phyloP scores from a whole-genome alignment of 352 stramenopile genomes.

The Phytophthora cactorum region DNA sequence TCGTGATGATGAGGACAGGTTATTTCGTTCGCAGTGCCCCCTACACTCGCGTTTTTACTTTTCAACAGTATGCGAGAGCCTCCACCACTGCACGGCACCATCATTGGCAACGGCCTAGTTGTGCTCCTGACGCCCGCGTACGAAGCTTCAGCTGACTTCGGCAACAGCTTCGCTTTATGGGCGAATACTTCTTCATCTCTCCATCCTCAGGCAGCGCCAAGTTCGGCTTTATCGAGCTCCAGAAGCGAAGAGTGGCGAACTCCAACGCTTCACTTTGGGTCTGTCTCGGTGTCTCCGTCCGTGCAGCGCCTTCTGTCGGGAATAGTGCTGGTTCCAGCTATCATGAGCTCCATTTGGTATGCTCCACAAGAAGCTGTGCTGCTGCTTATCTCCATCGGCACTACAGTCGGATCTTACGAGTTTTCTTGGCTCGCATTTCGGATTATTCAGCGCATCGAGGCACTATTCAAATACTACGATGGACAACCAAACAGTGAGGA shows the following conservation, averaged over 20 bases:
- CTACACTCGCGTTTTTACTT: slow-evolving; percentile 12
- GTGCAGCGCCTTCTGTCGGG: slow-evolving; percentile 7
- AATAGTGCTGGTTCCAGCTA: slow-evolving; percentile 4
- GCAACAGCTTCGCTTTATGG: neutral
- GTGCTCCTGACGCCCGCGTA: slow-evolving; percentile 6
- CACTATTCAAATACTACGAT: slow-evolving; percentile 8
- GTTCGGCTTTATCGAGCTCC: neutral
- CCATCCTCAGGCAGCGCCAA: neutral
- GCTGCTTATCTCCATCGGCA: slow-evolving; percentile 2
- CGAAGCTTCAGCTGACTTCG: slow-evolving; percentile 1
- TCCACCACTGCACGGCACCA: neutral
- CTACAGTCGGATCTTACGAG: slow-evolving; percentile 7
- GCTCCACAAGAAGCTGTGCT: slow-evolving; percentile 3
- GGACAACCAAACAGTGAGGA: neutral
- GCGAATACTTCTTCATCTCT: neutral
- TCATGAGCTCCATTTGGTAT: slow-evolving; percentile 13
- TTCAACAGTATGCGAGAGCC: slow-evolving; percentile 7
- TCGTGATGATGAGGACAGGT: slow-evolving; percentile 1
- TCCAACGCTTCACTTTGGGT: slow-evolving; percentile 1
- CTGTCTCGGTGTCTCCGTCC: slow-evolving; percentile 1
- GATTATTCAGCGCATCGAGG: neutral
- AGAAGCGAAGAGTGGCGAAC: neutral
- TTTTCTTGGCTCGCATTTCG: slow-evolving; percentile 11
- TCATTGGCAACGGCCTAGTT: slow-evolving; percentile 1
- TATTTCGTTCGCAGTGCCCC: neutral